phyloP scores from a whole-genome alignment of 257 asterid genomes.

The Oldenlandia corymbosa region DNA sequence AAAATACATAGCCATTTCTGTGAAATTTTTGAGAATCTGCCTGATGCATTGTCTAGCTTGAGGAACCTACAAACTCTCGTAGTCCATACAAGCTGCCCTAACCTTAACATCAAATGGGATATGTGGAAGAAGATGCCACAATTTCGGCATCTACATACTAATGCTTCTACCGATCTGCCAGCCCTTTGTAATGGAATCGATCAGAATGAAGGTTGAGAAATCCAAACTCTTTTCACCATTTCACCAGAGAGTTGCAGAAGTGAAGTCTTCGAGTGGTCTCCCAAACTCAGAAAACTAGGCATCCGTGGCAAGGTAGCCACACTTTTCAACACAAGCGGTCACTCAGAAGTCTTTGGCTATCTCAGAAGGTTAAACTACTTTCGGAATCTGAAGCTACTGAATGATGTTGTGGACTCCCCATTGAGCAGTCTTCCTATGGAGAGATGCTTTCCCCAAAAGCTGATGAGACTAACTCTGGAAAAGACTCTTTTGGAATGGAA shows the following conservation, averaged over 20 bases:
- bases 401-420: conserved; percentile 19
- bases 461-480: conserved; percentile 12
- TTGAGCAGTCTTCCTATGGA: conserved; percentile 7
- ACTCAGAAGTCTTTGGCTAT: conserved; percentile 29
- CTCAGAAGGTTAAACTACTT: conserved; percentile 30
- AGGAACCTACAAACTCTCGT: conserved; percentile 19
- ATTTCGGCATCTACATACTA: conserved; percentile 10
- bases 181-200: conserved; percentile 26
- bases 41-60: conserved; percentile 1
- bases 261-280: conserved; percentile 39
- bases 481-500: conserved; percentile 17
- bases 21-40: conserved; percentile 6
- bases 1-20: conserved; percentile 7
- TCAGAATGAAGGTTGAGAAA: conserved; percentile 26
- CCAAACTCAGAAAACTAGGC: conserved; percentile 37
- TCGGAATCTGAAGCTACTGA: conserved; percentile 37
- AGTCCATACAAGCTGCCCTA: neutral
- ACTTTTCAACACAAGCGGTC: too few relatives aligned
- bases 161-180: conserved; percentile 12
- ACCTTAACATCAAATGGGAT: conserved; percentile 4
- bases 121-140: conserved; percentile 10
- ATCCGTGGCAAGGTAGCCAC: conserved; percentile 37
- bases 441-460: conserved; percentile 9
- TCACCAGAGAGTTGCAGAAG: conserved; percentile 52
- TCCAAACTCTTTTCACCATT: conserved; percentile 50